Evolutionary conservation across 495 filamentous ascomycete species (phyloP).

Genomic region (Alectoria sarmentosa): DNA sequence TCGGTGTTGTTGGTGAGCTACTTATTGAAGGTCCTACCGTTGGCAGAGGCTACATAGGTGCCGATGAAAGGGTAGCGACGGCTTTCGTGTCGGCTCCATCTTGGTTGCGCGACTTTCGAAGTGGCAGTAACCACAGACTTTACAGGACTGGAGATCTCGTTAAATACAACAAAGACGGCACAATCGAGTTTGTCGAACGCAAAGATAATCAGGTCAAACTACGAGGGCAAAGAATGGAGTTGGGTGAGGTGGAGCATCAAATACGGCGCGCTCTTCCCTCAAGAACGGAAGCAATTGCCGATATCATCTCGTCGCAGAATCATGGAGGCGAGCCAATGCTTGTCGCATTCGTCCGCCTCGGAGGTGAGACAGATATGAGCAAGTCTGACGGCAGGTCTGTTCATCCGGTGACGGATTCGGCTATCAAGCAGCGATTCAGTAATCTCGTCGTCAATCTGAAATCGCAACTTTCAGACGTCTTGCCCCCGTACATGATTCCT

Average conservation of each 20-base stretch:
- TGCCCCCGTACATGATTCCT: slow-evolving; percentile 44
- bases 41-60: slow-evolving; percentile 38
- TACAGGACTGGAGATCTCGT: slow-evolving; percentile 47
- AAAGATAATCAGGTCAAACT: slow-evolving; percentile 46
- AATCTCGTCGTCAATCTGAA: not conserved
- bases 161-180: slow-evolving; percentile 35
- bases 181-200: slow-evolving; percentile 41
- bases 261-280: slow-evolving; percentile 11
- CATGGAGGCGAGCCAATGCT: not conserved
- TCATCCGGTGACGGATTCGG: too few species aligned
- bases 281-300: not conserved
- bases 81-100: slow-evolving; percentile 29
- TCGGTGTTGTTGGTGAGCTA: slow-evolving; percentile 40
- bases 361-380: too few species aligned
- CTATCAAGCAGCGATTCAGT: not conserved
- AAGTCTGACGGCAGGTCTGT: too few species aligned
- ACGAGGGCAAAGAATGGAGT: slow-evolving; percentile 43
- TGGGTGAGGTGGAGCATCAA: slow-evolving; percentile 43
- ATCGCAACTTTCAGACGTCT: not conserved
- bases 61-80: slow-evolving; percentile 20
- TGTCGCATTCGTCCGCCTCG: not conserved
- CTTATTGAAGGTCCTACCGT: slow-evolving; percentile 39
- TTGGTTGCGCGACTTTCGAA: slow-evolving; percentile 9
- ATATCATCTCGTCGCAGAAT: not conserved
- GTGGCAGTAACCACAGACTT: not conserved